Evolutionary conservation across 1,284 basidiomycete genomes (phyloP).

Genomic region (Heliocybe sulcata): DNA sequence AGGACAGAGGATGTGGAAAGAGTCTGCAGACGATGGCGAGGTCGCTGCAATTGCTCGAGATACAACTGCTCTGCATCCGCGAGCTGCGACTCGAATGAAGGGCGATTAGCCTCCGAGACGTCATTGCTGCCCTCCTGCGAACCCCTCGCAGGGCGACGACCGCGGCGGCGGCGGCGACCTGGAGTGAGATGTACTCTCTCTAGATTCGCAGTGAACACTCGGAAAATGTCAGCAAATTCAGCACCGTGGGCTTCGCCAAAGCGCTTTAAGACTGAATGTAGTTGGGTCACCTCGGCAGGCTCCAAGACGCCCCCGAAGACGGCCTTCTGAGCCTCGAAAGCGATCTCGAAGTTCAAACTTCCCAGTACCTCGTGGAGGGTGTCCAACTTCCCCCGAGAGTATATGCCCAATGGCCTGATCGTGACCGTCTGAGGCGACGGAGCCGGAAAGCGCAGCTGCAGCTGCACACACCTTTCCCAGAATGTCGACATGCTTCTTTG

Average conservation of each 20-base stretch:
- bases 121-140: no score
- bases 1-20: conserved; percentile 12
- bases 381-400: conserved; percentile 2
- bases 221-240: not conserved
- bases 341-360: conserved; percentile 25
- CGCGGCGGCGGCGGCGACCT: not conserved
- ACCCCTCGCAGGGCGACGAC: no score
- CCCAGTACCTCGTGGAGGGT: conserved; percentile 17
- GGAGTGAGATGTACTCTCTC: not conserved
- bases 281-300: conserved; percentile 12
- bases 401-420: not conserved
- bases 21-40: conserved; percentile 10
- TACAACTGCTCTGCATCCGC: conserved; percentile 15
- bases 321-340: conserved; percentile 31
- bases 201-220: not conserved
- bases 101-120: no score
- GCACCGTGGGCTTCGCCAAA: not conserved
- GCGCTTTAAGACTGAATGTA: not conserved
- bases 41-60: conserved; percentile 8
- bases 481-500: not conserved
- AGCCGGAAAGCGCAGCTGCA: not conserved
- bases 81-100: conserved; percentile 9
- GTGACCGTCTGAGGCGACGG: not conserved
- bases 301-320: conserved; percentile 20
- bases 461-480: not conserved